Conservation (phyloP, 2,329 filamentous ascomycete genomes). For the Talaromyces marneffei region DNA sequence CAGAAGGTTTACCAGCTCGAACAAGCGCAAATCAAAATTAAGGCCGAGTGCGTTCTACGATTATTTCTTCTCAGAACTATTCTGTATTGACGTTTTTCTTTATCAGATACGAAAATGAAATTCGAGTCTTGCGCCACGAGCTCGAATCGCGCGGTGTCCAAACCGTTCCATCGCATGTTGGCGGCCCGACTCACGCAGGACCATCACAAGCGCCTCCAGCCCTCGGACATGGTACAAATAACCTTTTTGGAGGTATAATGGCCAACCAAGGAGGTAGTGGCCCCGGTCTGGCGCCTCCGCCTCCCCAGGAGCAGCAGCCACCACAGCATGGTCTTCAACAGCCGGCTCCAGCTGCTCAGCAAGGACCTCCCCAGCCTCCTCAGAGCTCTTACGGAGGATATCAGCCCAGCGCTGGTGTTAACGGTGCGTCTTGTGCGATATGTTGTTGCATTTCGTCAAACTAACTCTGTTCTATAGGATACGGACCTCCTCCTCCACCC, state of each 20-base stretch:
- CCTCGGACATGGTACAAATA: constrained; percentile 80
- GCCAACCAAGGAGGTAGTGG: constrained; percentile 79
- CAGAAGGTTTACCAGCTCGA: constrained; percentile 93
- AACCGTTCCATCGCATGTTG: constrained; percentile 61
- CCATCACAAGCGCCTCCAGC: constrained; percentile 78
- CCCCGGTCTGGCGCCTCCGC: constrained; percentile 73
- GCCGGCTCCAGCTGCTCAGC: constrained; percentile 51
- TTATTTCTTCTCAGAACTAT: neutral
- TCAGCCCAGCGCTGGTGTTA: constrained; percentile 58
- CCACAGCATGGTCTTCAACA: constrained; percentile 55
- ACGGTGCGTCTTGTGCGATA: constrained; percentile 46
- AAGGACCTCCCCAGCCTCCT: constrained; percentile 66
- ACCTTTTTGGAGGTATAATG: constrained; percentile 95
- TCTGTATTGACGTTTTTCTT: neutral
- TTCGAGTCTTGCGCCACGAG: constrained; percentile 77
- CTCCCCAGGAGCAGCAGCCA: constrained; percentile 59
- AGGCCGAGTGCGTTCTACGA: constrained; percentile 69
- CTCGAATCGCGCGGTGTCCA: constrained; percentile 66
- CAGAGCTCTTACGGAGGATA: constrained; percentile 63
- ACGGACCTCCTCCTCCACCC: constrained; percentile 72
- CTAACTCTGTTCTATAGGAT: constrained; percentile 50
- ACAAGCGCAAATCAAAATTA: constrained; percentile 79
- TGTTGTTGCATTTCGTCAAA: constrained; percentile 33
- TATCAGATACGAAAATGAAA: constrained; percentile 84
- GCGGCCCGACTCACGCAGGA: constrained; percentile 68